Conservation (phyloP, 129 eudicot species). For the Helianthus annuus region HanXRQr2.0-SUNRISE NC_035445.2:133962997-133963496, state of each 20-base stretch:
- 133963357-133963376: too few relatives aligned
- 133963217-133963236: background rate
- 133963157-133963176: background rate
- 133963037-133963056: conserved; percentile 1
- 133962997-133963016: background rate
- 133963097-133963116: conserved; percentile 5
- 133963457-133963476: conserved; percentile 48
- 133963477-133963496: conserved; percentile 38
- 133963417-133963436: background rate
- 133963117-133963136: background rate
- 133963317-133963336: too few relatives aligned
- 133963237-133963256: background rate
- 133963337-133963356: too few relatives aligned
- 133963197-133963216: background rate
- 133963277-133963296: too few relatives aligned
- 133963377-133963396: too few relatives aligned
- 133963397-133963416: too few relatives aligned
- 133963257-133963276: too few relatives aligned
- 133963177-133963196: background rate
- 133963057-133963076: background rate
- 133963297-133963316: too few relatives aligned
- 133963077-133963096: background rate
- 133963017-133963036: background rate
- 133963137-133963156: background rate
- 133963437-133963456: conserved; percentile 43